A percentile compares a stretch with the other conserved stretches of the same genome.
phyloP scores from a whole-genome alignment of 2,329 filamentous ascomycete genomes.

The Immersiporthe knoxdaviesiana region DNA sequence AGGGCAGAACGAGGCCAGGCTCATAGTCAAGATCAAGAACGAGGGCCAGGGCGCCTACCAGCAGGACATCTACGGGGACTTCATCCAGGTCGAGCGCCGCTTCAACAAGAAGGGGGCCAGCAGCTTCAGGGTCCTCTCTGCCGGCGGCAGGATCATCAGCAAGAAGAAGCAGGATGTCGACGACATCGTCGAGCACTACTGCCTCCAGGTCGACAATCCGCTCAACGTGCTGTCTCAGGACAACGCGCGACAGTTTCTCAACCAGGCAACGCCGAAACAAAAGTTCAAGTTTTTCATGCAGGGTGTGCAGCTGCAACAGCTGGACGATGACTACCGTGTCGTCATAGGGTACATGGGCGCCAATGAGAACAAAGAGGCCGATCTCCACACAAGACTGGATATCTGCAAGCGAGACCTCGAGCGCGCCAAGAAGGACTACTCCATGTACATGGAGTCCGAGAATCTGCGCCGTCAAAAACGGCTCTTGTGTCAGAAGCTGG shows the following conservation, averaged over 20 bases:
- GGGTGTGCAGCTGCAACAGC: conserved; percentile 88
- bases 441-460: conserved; percentile 67
- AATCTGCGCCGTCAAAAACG: conserved; percentile 64
- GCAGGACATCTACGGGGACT: conserved; percentile 78
- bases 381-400: conserved; percentile 65
- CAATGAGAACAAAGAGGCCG: conserved; percentile 65
- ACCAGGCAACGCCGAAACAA: conserved; percentile 75
- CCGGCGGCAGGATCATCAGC: conserved; percentile 71
- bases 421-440: conserved; percentile 66
- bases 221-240: conserved; percentile 96
- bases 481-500: conserved; percentile 66
- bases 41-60: conserved; percentile 83
- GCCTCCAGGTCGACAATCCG: conserved; percentile 93
- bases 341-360: conserved; percentile 79
- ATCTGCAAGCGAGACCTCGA: conserved; percentile 61
- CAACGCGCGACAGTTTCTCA: conserved; percentile 90
- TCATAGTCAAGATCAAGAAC: conserved; percentile 90
- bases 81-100: conserved; percentile 87
- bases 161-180: conserved; percentile 86
- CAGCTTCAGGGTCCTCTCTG: conserved; percentile 85
- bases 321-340: conserved; percentile 88
- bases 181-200: conserved; percentile 91
- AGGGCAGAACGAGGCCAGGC: conserved; percentile 73
- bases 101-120: conserved; percentile 77
- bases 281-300: conserved; percentile 98